phyloP scores from a whole-genome alignment of 768 basidiomycete species.

The Pulveroboletus sp. region DNA sequence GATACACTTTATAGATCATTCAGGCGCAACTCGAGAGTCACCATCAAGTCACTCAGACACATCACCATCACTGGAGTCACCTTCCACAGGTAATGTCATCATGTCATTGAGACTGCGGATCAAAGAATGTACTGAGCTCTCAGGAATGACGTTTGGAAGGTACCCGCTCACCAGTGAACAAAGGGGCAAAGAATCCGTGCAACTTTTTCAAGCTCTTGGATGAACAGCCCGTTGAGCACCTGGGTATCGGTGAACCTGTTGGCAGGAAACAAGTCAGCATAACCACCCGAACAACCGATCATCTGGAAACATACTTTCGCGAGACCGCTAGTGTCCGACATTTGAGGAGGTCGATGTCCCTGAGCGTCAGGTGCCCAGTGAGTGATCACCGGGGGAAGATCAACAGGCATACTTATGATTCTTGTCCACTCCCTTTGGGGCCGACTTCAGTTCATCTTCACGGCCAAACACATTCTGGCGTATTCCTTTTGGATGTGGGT shows the following conservation, averaged over 20 bases:
- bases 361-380: slow-evolving; percentile 21
- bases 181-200: slow-evolving; percentile 62
- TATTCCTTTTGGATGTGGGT: slow-evolving; percentile 54
- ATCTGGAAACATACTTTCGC: slow-evolving; percentile 41
- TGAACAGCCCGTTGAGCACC: slow-evolving; percentile 62
- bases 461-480: slow-evolving; percentile 77
- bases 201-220: slow-evolving; percentile 52
- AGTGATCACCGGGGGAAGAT: background rate
- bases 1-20: slow-evolving; percentile 3
- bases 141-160: background rate
- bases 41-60: slow-evolving; percentile 3
- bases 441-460: slow-evolving; percentile 85
- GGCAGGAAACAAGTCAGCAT: slow-evolving; percentile 13
- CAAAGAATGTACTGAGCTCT: slow-evolving; percentile 1
- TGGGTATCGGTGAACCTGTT: slow-evolving; percentile 70
- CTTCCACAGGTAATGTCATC: slow-evolving; percentile 49
- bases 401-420: slow-evolving; percentile 56
- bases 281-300: background rate
- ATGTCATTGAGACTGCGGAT: slow-evolving; percentile 59
- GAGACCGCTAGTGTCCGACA: slow-evolving; percentile 73
- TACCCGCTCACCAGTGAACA: slow-evolving; percentile 61
- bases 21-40: background rate
- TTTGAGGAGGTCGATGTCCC: slow-evolving; percentile 90
- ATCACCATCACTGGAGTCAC: slow-evolving; percentile 7
- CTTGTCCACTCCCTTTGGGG: slow-evolving; percentile 87